Conservation (phyloP, 495 filamentous ascomycete species). For the Physcia stellaris region DNA sequence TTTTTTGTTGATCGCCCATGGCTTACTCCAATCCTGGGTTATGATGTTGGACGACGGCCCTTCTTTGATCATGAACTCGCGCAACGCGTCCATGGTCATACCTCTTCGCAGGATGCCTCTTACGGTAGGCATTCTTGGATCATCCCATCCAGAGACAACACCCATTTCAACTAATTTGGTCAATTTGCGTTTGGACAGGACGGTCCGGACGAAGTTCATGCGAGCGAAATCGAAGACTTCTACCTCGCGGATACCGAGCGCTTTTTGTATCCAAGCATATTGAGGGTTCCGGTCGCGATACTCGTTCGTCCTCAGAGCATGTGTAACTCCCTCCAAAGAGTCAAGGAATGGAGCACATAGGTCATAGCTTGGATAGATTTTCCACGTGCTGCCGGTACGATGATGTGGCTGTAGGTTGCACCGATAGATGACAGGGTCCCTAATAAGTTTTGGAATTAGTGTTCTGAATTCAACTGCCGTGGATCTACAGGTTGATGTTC, state of each 20-base stretch:
- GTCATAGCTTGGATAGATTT: slow-evolving; percentile 94
- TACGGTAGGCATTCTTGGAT: slow-evolving; percentile 89
- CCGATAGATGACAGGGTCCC: slow-evolving; percentile 91
- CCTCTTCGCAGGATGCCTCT: slow-evolving; percentile 75
- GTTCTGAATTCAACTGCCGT: too few relatives aligned
- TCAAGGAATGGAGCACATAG: slow-evolving; percentile 89
- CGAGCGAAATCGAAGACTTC: slow-evolving; percentile 97
- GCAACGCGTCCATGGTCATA: slow-evolving; percentile 78
- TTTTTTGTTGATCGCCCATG: slow-evolving; percentile 95
- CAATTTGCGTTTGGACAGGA: slow-evolving; percentile 90
- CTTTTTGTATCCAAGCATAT: slow-evolving; percentile 90
- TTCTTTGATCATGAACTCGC: slow-evolving; percentile 88
- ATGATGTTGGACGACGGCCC: slow-evolving; percentile 80
- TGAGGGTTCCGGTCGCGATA: slow-evolving; percentile 95
- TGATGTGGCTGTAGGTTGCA: slow-evolving; percentile 67
- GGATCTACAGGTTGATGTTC: too few relatives aligned
- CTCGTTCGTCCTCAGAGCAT: slow-evolving; percentile 89
- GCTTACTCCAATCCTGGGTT: slow-evolving; percentile 77
- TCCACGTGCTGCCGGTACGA: slow-evolving; percentile 80
- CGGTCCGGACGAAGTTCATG: slow-evolving; percentile 87
- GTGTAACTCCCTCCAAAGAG: slow-evolving; percentile 82
- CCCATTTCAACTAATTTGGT: slow-evolving; percentile 83
- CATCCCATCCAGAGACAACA: slow-evolving; percentile 84
- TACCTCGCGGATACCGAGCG: slow-evolving; percentile 71
- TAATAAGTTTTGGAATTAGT: too few relatives aligned